Evolutionary conservation across 2,329 filamentous ascomycete species (phyloP).

Genomic region (Fusarium sp.): DNA sequence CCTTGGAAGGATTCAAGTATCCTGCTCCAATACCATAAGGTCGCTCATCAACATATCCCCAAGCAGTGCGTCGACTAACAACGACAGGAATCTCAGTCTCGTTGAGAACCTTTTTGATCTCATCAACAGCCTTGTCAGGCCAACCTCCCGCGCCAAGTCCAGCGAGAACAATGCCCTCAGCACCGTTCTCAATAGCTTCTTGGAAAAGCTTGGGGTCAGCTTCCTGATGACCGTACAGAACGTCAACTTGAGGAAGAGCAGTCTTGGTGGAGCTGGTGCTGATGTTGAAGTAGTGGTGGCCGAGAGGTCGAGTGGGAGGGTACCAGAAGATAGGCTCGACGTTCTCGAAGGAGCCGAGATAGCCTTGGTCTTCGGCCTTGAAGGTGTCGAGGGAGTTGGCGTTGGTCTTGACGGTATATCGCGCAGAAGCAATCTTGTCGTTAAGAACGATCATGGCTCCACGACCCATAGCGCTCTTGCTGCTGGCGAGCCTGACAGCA

Average conservation of each 20-base stretch:
- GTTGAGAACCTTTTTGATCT: slow-evolving; percentile 54
- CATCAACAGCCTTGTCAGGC: slow-evolving; percentile 48
- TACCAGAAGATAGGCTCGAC: slow-evolving; percentile 69
- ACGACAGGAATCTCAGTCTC: slow-evolving; percentile 57
- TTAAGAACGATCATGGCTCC: slow-evolving; percentile 69
- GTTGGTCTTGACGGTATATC: slow-evolving; percentile 68
- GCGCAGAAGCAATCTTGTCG: slow-evolving; percentile 65
- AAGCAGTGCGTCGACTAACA: slow-evolving; percentile 58
- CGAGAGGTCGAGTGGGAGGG: slow-evolving; percentile 56
- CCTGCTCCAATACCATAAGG: slow-evolving; percentile 54
- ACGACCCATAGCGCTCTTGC: slow-evolving; percentile 54
- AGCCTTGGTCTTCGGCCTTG: slow-evolving; percentile 63
- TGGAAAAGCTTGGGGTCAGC: slow-evolving; percentile 56
- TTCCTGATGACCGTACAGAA: slow-evolving; percentile 64
- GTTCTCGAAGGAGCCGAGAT: slow-evolving; percentile 66
- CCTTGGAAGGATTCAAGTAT: slow-evolving; percentile 64
- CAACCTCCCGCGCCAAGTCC: slow-evolving; percentile 64
- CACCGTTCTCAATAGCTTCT: slow-evolving; percentile 57
- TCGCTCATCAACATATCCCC: slow-evolving; percentile 56
- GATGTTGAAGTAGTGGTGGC: slow-evolving; percentile 55
- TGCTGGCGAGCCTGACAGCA: slow-evolving; percentile 64
- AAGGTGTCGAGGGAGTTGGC: slow-evolving; percentile 71
- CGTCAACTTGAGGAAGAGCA: slow-evolving; percentile 62
- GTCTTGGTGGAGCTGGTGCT: slow-evolving; percentile 37
- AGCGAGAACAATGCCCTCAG: slow-evolving; percentile 63